Conservation (phyloP, 768 basidiomycete genomes). For the Leccinellum rugosiceps region DNA sequence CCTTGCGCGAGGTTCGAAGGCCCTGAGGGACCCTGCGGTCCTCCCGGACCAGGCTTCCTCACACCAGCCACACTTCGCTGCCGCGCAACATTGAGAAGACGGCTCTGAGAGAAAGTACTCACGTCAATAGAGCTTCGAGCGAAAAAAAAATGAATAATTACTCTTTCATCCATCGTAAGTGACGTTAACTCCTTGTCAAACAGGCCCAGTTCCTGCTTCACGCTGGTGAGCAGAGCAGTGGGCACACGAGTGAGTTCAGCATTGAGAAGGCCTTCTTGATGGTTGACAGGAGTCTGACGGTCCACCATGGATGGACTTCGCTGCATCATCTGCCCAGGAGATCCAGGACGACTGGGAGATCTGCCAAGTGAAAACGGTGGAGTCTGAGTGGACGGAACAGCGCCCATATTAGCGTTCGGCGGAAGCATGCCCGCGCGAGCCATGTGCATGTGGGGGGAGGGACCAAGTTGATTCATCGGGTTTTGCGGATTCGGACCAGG, state of each 20-base stretch:
- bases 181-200: conserved; percentile 43
- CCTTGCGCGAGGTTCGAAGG: conserved; percentile 26
- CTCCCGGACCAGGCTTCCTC: conserved; percentile 30
- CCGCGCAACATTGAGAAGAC: conserved; percentile 32
- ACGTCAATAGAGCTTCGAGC: conserved; percentile 10
- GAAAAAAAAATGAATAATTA: conserved; percentile 24
- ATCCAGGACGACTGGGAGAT: conserved; percentile 59
- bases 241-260: conserved; percentile 44
- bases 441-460: conserved; percentile 52
- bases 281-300: conserved; percentile 41
- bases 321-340: conserved; percentile 49
- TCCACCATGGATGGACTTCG: conserved; percentile 56
- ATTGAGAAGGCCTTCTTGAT: conserved; percentile 31
- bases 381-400: conserved; percentile 38
- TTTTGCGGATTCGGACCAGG: conserved; percentile 31
- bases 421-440: conserved; percentile 49
- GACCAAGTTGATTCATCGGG: conserved; percentile 50
- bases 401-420: conserved; percentile 38
- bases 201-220: conserved; percentile 44
- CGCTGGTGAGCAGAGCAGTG: conserved; percentile 22
- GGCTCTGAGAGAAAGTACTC: conserved; percentile 28
- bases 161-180: conserved; percentile 60
- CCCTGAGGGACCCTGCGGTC: conserved; percentile 24
- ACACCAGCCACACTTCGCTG: conserved; percentile 12
- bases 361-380: conserved; percentile 43